These are phyloP conservation scores for Jaapia argillacea DNA, from an alignment of 768 basidiomycete species.

Conservation along the genomic window DNA sequence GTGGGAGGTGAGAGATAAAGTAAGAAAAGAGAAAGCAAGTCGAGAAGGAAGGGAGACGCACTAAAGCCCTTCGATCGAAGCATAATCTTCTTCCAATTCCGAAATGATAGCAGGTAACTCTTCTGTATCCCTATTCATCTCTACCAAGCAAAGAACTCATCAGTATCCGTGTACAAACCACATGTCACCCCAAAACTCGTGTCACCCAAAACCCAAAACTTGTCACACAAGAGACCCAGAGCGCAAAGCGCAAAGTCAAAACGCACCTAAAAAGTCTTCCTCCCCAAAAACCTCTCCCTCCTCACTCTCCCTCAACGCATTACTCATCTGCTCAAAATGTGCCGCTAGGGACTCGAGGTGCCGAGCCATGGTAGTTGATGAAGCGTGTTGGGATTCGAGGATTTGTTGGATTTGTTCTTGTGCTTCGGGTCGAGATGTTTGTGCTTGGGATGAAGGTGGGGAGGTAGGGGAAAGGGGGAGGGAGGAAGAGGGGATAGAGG, in stretches of 20 bases:
- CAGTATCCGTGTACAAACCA: too few species aligned
- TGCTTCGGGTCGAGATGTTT: slow-evolving; percentile 32
- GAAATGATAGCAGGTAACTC: slow-evolving; percentile 67
- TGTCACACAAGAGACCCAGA: not conserved
- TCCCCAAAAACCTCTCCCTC: slow-evolving; percentile 57
- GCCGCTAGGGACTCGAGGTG: slow-evolving; percentile 61
- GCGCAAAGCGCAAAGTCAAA: not conserved
- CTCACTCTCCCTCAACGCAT: slow-evolving; percentile 56
- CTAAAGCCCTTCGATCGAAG: slow-evolving; percentile 46
- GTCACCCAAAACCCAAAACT: too few species aligned
- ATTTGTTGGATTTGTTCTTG: not conserved
- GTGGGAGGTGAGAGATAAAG: not conserved
- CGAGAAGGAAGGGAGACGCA: too few species aligned
- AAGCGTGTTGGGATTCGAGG: slow-evolving; percentile 36
- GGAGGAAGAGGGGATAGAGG: slow-evolving; percentile 36
- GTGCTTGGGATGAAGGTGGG: slow-evolving; percentile 32
- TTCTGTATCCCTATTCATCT: slow-evolving; percentile 73
- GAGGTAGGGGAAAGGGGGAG: slow-evolving; percentile 44
- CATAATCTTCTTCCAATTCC: slow-evolving; percentile 54
- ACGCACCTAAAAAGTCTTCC: slow-evolving; percentile 57
- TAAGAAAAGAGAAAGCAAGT: too few species aligned
- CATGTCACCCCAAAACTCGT: too few species aligned
- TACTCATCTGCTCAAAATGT: slow-evolving; percentile 73
- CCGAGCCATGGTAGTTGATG: slow-evolving; percentile 57
- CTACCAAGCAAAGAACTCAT: slow-evolving; percentile 29